Evolutionary conservation across 352 stramenopile species (phyloP), one percentile per base, ranked within the genome.

Genomic region (Pythium dissimile): DNA sequence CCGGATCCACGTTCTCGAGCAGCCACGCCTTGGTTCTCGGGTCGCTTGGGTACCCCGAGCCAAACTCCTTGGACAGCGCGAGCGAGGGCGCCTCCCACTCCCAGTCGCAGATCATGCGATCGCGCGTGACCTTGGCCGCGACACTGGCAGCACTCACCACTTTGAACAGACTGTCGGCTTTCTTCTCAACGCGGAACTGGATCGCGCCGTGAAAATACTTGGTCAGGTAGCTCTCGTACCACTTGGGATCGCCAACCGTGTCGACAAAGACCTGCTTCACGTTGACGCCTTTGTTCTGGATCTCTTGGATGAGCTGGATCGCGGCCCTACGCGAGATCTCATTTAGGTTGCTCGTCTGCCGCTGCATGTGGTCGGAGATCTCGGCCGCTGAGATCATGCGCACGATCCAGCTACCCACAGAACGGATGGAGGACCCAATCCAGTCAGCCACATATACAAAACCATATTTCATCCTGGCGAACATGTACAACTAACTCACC

Each of bases 101-200:
- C 94, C 94, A 98, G 44, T 88, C 81, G 28, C 66, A 68, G 32
- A 97, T 84, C 37, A 96, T 81, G 21, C 69, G 72, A 72, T 98
- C 95, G 39, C 95, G 80, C 27, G 85, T 92, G 43, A 98, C 92
- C 66, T 98, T 98, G 28, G 95, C 95, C 0, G 84, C 77, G 46
- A 97, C 97, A 90, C 88, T 97, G 16, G 90, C 90, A 2, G 90
- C 90, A 73, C 89, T 96, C 16, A 97, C 89, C 4, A 96, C 79
- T 70, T 97, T 97, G 83, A 98, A 98, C 10, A 98, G 84, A 54
- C 91, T 96, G 71, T 98, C 95, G 20, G 94, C 95, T 62, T 98
- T 98, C 77, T 97, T 97, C 66, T 96, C 89, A n/a, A 98, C 95
- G 31, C 90, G 80, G 64, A 98, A 98, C 54, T 89, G 69, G 66